Evolutionary conservation across 169 alveolate genomes (phyloP).

Genomic region (Plasmodium berghei): DNA sequence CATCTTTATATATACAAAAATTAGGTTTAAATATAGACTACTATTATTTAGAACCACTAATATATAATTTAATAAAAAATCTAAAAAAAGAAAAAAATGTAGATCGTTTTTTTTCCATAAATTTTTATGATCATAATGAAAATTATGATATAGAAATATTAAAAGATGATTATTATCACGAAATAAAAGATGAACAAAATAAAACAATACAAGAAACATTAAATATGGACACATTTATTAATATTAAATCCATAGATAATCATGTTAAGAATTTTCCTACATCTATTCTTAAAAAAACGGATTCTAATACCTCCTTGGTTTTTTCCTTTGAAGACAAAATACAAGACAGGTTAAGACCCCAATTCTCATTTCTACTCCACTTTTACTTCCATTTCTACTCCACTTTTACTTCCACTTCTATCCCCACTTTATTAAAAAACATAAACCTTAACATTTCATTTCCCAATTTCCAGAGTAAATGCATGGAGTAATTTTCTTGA

Average conservation of each 20-base stretch:
- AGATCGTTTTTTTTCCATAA: constrained; percentile 40
- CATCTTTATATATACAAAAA: constrained; percentile 40
- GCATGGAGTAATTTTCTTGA: constrained; percentile 52
- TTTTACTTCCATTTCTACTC: background rate
- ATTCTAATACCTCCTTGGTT: constrained; percentile 3
- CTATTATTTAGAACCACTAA: constrained; percentile 50
- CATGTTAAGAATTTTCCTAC: constrained; percentile 14
- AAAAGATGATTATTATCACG: constrained; percentile 38
- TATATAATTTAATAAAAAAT: constrained; percentile 35
- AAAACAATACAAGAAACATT: background rate
- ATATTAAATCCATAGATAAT: constrained; percentile 12
- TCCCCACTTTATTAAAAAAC: no score
- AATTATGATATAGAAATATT: constrained; percentile 45
- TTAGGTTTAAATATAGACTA: constrained; percentile 30
- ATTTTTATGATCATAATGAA: constrained; percentile 25
- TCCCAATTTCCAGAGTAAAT: constrained; percentile 22
- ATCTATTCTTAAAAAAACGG: constrained; percentile 17
- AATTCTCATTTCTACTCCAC: background rate
- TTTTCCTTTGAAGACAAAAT: constrained; percentile 27
- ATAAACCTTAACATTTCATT: background rate
- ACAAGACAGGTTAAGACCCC: constrained; percentile 37
- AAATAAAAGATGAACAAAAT: constrained; percentile 15
- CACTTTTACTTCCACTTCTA: background rate
- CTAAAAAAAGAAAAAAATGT: constrained; percentile 46
- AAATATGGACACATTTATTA: constrained; percentile 1